phyloP scores from a whole-genome alignment of 129 eudicot species.

The Arctium minus region DNA sequence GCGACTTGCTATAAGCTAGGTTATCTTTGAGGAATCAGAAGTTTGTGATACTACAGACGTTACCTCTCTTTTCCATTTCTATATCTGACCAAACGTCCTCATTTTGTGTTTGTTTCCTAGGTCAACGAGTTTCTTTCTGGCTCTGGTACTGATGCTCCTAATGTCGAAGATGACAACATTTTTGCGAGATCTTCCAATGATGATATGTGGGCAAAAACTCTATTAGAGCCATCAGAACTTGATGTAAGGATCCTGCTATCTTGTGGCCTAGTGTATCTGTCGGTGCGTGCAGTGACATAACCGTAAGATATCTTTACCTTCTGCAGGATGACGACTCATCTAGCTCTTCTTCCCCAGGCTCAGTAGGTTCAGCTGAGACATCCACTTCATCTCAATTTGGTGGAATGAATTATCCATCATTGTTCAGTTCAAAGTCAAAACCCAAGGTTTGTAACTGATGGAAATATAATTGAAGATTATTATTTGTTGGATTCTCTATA shows the following conservation, averaged over 20 bases:
- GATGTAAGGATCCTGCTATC: conserved; percentile 37
- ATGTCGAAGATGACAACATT: conserved; percentile 74
- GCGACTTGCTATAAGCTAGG: background rate
- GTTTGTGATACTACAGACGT: background rate
- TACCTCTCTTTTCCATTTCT: background rate
- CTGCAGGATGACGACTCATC: conserved; percentile 73
- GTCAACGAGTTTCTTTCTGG: conserved; percentile 91
- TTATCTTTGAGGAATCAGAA: background rate
- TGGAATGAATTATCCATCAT: conserved; percentile 80
- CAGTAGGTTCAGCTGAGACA: conserved; percentile 74
- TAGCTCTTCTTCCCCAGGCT: conserved; percentile 79
- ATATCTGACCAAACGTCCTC: background rate
- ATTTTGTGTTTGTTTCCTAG: conserved; percentile 26
- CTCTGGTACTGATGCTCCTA: conserved; percentile 94
- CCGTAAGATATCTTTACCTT: conserved; percentile 14
- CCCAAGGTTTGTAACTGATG: conserved; percentile 43
- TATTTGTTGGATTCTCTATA: background rate
- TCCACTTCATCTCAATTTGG: conserved; percentile 88
- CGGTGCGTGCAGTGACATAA: background rate
- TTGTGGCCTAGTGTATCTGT: background rate
- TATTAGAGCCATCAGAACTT: conserved; percentile 70
- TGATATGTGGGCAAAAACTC: conserved; percentile 97
- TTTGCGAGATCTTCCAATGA: conserved; percentile 74
- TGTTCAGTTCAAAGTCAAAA: conserved; percentile 77
- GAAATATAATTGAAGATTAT: background rate